A percentile compares a stretch with the other conserved stretches of the same genome.
phyloP scores from a whole-genome alignment of 2,329 filamentous ascomycete genomes.

The Magnaporthiopsis rhizophila region DNA sequence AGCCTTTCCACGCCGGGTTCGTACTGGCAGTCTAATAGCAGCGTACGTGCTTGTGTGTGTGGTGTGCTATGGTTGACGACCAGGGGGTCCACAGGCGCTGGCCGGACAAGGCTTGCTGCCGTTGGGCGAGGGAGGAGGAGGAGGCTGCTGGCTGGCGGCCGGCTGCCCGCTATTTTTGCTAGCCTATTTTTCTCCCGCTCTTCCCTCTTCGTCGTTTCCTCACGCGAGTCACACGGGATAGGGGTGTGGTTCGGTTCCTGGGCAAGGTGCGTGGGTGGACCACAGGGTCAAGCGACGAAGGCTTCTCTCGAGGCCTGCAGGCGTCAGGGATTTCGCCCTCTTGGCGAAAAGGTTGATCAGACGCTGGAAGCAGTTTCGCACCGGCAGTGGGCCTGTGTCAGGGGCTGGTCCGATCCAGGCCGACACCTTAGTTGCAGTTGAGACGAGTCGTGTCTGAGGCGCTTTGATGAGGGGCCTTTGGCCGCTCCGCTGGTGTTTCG shows the following conservation, averaged over 20 bases:
- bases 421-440: constrained; percentile 24
- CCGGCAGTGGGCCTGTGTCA: constrained; percentile 28
- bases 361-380: constrained; percentile 40
- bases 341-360: constrained; percentile 19
- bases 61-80: neutral
- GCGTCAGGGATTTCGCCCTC: neutral
- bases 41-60: neutral
- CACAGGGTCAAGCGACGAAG: neutral
- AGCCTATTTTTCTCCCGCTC: neutral
- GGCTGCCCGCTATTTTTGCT: neutral
- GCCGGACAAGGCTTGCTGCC: neutral
- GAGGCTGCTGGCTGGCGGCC: no score
- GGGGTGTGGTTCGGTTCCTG: constrained; percentile 6
- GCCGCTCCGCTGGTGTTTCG: constrained; percentile 29
- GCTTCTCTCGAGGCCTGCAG: neutral
- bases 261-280: constrained; percentile 2
- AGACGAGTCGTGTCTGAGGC: constrained; percentile 37
- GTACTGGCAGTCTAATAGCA: neutral
- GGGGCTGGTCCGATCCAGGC: constrained; percentile 19
- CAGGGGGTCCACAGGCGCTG: neutral
- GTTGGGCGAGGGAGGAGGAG: neutral
- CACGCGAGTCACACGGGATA: constrained; percentile 14
- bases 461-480: constrained; percentile 29
- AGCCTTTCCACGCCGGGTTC: neutral
- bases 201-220: constrained; percentile 17